A percentile compares a stretch with the other conserved stretches of the same genome.
phyloP scores from a whole-genome alignment of 495 filamentous ascomycete species.

The Aspergillus conjunctus region DNA sequence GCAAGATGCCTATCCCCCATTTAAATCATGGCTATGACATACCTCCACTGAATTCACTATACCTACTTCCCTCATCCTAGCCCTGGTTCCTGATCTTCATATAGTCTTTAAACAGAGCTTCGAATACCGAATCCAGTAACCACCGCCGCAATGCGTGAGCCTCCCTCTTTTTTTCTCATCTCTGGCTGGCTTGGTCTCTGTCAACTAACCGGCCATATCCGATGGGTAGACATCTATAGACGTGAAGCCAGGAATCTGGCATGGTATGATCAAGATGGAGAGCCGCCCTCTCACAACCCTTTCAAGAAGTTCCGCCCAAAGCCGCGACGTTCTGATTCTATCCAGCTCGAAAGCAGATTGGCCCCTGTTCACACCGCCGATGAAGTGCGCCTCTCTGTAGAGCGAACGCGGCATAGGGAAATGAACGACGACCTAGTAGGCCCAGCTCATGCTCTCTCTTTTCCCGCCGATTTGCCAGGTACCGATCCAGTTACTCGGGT shows the following conservation, averaged over 20 bases:
- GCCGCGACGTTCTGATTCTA: conserved; percentile 35
- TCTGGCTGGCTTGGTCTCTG: not conserved
- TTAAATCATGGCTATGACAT: not conserved
- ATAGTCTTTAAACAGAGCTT: not conserved
- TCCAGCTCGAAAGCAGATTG: conserved; percentile 36
- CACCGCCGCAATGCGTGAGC: conserved; percentile 14
- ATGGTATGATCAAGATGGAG: conserved; percentile 51
- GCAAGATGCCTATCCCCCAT: not conserved
- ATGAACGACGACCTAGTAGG: conserved; percentile 33
- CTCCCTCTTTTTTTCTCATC: not conserved
- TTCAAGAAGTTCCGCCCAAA: conserved; percentile 47
- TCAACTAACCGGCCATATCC: not conserved
- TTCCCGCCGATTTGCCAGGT: conserved; percentile 33
- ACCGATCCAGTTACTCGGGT: conserved; percentile 21
- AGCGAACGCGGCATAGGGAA: conserved; percentile 30
- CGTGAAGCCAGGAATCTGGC: conserved; percentile 46
- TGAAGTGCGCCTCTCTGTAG: conserved; percentile 32
- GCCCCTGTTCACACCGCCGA: conserved; percentile 26
- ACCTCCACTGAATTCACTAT: no score
- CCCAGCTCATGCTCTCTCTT: conserved; percentile 32
- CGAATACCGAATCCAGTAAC: not conserved
- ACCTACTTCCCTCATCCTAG: not conserved
- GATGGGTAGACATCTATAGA: conserved; percentile 47
- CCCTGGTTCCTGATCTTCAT: not conserved
- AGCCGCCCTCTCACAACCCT: conserved; percentile 48